Evolutionary conservation across 176 grass and related monocot species (phyloP).

Genomic region (Musa itinerans): DNA sequence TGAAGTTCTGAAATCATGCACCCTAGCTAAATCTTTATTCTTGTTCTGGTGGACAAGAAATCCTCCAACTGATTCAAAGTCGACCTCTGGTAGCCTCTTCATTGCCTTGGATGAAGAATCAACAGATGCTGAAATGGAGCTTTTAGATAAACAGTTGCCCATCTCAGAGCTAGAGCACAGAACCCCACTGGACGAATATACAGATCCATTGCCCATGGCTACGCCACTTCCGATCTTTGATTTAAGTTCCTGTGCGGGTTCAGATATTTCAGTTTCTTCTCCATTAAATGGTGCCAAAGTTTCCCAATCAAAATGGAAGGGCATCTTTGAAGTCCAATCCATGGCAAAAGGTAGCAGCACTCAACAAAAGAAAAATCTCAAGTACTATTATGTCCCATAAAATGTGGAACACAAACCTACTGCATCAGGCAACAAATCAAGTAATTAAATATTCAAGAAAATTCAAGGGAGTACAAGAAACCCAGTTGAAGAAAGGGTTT

Average conservation of each 20-base stretch:
- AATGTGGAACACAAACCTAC: neutral
- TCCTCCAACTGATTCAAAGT: neutral
- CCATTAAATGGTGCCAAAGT: neutral
- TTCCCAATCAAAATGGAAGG: conserved; percentile 12
- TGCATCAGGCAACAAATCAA: neutral
- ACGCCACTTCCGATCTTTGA: neutral
- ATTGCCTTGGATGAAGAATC: conserved; percentile 1
- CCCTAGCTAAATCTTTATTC: neutral
- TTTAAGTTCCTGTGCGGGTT: neutral
- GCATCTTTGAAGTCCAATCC: conserved; percentile 11
- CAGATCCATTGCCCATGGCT: neutral
- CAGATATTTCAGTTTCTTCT: neutral
- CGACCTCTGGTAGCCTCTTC: neutral
- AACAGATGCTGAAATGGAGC: neutral
- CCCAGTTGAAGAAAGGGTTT: neutral
- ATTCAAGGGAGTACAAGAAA: neutral
- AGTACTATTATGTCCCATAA: neutral
- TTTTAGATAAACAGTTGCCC: neutral
- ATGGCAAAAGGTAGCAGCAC: neutral
- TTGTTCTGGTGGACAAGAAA: neutral
- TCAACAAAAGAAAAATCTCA: neutral
- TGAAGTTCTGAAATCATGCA: neutral
- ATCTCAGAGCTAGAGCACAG: conserved; percentile 3
- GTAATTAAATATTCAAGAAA: neutral
- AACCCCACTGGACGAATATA: neutral